Evolutionary conservation across 257 asterid genomes (phyloP).

Genomic region (Gentiana dahurica): DNA sequence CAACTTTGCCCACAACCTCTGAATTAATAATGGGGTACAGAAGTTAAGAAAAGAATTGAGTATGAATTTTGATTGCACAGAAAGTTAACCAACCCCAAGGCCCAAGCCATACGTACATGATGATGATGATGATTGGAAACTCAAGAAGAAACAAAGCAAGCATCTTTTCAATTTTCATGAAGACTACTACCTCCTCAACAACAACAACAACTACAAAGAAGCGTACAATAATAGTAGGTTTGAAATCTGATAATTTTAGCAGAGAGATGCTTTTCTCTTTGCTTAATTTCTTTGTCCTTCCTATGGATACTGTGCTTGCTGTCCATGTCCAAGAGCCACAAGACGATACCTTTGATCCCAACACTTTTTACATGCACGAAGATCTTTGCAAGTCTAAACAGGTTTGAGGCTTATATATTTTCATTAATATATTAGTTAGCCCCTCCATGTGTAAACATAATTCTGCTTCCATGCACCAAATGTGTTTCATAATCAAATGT

Average conservation of each 20-base stretch:
- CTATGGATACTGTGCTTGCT: slow-evolving; percentile 52
- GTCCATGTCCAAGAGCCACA: slow-evolving; percentile 45
- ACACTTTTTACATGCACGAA: slow-evolving; percentile 40
- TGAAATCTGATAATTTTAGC: slow-evolving; percentile 57
- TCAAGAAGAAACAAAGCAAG: slow-evolving; percentile 23
- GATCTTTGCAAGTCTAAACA: slow-evolving; percentile 40
- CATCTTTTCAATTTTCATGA: slow-evolving; percentile 24
- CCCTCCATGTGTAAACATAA: neutral
- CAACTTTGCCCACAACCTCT: too few species aligned
- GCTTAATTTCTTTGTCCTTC: slow-evolving; percentile 24
- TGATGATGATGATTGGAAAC: slow-evolving; percentile 24
- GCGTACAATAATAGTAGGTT: slow-evolving; percentile 47
- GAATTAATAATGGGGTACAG: too few species aligned
- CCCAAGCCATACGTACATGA: neutral
- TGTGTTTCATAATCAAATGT: neutral
- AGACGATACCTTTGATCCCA: slow-evolving; percentile 53
- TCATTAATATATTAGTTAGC: neutral
- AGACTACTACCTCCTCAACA: slow-evolving; percentile 24
- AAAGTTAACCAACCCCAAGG: too few species aligned
- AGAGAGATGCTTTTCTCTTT: slow-evolving; percentile 64
- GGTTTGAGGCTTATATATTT: slow-evolving; percentile 6
- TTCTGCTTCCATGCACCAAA: too few species aligned
- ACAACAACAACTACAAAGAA: slow-evolving; percentile 20
- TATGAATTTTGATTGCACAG: too few species aligned
- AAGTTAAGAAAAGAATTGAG: too few species aligned